These are phyloP conservation scores for Trametes meyenii DNA, from an alignment of 768 basidiomycete species.

Conservation along the genomic window DNA sequence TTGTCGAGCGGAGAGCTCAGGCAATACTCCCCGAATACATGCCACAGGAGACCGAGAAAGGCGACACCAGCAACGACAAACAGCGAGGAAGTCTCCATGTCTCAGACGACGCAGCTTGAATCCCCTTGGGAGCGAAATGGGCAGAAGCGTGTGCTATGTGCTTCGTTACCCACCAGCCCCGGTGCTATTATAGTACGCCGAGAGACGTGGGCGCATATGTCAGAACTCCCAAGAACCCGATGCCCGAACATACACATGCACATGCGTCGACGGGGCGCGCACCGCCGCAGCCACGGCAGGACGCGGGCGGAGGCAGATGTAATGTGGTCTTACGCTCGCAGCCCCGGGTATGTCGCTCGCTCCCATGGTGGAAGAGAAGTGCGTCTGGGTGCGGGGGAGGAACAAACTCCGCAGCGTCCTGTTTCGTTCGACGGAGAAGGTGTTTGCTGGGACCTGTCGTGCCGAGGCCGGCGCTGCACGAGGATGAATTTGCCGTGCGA, in stretches of 20 bases:
- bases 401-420: neutral
- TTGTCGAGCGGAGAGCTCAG: conserved; percentile 4
- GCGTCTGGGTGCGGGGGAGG: neutral
- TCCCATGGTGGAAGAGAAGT: neutral
- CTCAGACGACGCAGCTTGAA: neutral
- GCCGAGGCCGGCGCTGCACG: neutral
- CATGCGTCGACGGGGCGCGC: neutral
- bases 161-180: no score
- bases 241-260: neutral
- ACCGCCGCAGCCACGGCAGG: neutral
- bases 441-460: neutral
- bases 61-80: neutral
- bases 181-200: no score
- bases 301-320: neutral
- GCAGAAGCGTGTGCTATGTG: neutral
- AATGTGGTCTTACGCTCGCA: neutral
- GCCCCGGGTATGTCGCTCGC: neutral
- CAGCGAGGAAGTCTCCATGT: neutral
- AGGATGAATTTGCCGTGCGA: neutral
- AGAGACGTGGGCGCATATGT: no score
- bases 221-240: no score
- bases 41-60: neutral
- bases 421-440: neutral
- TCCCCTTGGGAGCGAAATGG: neutral
- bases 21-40: neutral